These are phyloP conservation scores for Fulvia fulva DNA, from an alignment of 2,329 filamentous ascomycete species.

Conservation along the genomic window DNA sequence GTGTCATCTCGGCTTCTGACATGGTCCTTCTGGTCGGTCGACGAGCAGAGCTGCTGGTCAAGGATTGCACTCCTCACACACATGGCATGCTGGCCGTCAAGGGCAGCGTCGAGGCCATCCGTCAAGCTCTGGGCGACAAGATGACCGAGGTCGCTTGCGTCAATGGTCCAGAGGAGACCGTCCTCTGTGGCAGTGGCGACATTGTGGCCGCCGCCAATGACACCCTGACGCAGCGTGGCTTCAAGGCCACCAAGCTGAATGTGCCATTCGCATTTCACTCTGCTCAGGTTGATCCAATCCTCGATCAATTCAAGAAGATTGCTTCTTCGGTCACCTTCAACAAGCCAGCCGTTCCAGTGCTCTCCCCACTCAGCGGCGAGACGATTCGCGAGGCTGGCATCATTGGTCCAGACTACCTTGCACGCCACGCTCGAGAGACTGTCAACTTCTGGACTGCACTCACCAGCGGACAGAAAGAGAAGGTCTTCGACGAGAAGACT, in stretches of 20 bases:
- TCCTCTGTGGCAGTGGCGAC: constrained; percentile 62
- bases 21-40: constrained; percentile 68
- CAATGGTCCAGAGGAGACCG: constrained; percentile 71
- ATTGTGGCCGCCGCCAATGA: constrained; percentile 55
- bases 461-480: constrained; percentile 54
- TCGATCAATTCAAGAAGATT: constrained; percentile 56
- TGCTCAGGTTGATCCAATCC: constrained; percentile 60
- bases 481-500: constrained; percentile 61
- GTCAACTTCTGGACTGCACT: constrained; percentile 67
- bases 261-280: constrained; percentile 67
- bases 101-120: constrained; percentile 50
- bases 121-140: constrained; percentile 48
- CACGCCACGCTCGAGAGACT: constrained; percentile 61
- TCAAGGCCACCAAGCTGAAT: constrained; percentile 61
- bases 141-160: constrained; percentile 63
- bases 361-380: constrained; percentile 64
- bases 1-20: constrained; percentile 66
- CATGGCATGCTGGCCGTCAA: constrained; percentile 64
- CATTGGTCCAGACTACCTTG: constrained; percentile 60
- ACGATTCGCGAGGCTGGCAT: constrained; percentile 55
- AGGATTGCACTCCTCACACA: constrained; percentile 61
- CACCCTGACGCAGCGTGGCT: constrained; percentile 48
- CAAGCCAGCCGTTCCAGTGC: constrained; percentile 56
- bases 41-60: constrained; percentile 62
- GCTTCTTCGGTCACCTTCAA: constrained; percentile 55